These are phyloP conservation scores for Aspergillus tamarii DNA, from an alignment of 2,329 filamentous ascomycete species.

Conservation along the genomic window DNA sequence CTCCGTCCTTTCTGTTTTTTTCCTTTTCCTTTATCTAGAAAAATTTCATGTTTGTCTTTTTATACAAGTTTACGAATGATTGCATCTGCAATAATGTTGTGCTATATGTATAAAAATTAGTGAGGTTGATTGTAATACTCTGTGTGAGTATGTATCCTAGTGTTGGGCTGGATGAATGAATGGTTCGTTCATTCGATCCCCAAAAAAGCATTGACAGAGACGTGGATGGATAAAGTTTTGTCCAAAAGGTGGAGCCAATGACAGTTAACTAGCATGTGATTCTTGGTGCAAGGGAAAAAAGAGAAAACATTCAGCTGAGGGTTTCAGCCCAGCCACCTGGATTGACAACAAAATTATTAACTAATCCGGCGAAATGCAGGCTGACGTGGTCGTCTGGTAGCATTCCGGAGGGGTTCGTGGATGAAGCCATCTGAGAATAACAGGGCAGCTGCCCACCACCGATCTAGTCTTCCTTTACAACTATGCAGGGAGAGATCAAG, in stretches of 20 bases:
- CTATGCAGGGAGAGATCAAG: neutral
- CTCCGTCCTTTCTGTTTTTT: neutral
- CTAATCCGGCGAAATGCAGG: conserved; percentile 14
- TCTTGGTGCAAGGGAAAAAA: neutral
- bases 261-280: neutral
- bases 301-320: neutral
- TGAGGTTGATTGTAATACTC: neutral
- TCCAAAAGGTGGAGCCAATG: neutral
- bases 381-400: conserved; percentile 27
- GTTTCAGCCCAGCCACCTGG: conserved; percentile 17
- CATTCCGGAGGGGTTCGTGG: conserved; percentile 15
- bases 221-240: neutral
- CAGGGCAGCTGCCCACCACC: neutral
- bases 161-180: neutral
- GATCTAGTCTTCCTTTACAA: neutral
- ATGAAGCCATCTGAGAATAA: neutral
- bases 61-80: neutral
- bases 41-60: neutral
- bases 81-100: neutral
- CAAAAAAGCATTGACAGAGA: neutral
- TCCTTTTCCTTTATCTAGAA: neutral
- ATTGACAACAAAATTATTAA: neutral
- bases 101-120: neutral
- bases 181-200: neutral
- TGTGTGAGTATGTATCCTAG: neutral